A percentile compares a stretch with the other conserved stretches of the same genome.
Evolutionary conservation across 768 basidiomycete genomes (phyloP).

Genomic region (Mycena alexandri): DNA sequence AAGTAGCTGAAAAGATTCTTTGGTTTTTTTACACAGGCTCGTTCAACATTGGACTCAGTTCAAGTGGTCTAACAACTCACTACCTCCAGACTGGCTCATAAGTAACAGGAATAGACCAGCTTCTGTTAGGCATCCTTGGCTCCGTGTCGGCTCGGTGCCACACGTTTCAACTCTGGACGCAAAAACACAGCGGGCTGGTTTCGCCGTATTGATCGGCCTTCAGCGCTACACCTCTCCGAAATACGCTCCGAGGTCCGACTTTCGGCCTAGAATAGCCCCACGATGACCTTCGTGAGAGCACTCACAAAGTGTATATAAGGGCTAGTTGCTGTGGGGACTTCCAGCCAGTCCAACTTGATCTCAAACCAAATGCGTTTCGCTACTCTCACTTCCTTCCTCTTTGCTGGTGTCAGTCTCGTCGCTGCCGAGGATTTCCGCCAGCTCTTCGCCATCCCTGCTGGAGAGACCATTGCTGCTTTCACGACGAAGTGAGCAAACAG

Average conservation of each 20-base stretch:
- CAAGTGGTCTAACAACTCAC: no score
- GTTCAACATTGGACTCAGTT: not conserved
- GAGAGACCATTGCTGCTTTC: constrained; percentile 13
- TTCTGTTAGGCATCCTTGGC: constrained; percentile 11
- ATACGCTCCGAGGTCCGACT: no score
- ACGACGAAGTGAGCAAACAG: constrained; percentile 16
- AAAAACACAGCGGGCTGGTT: constrained; percentile 12
- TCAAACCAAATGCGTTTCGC: constrained; percentile 22
- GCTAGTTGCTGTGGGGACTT: constrained; percentile 17
- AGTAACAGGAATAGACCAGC: constrained; percentile 2
- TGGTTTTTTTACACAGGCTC: not conserved
- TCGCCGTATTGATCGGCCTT: constrained; percentile 6
- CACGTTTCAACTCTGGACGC: constrained; percentile 7
- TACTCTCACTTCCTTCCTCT: constrained; percentile 24
- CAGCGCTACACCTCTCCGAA: no score
- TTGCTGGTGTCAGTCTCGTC: constrained; percentile 21
- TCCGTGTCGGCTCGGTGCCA: constrained; percentile 12
- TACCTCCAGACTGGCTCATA: constrained; percentile 7
- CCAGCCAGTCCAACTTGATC: constrained; percentile 15
- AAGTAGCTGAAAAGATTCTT: not conserved
- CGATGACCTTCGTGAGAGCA: constrained; percentile 15
- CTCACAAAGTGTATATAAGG: constrained; percentile 17
- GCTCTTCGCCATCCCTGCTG: constrained; percentile 27
- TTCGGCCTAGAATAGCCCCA: constrained; percentile 1
- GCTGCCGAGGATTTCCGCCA: constrained; percentile 18